Percentiles rank a stretch among this genome's conserved stretches.
Evolutionary conservation across 2,329 filamentous ascomycete species (phyloP).

Genomic region (Neurospora crassa): DNA sequence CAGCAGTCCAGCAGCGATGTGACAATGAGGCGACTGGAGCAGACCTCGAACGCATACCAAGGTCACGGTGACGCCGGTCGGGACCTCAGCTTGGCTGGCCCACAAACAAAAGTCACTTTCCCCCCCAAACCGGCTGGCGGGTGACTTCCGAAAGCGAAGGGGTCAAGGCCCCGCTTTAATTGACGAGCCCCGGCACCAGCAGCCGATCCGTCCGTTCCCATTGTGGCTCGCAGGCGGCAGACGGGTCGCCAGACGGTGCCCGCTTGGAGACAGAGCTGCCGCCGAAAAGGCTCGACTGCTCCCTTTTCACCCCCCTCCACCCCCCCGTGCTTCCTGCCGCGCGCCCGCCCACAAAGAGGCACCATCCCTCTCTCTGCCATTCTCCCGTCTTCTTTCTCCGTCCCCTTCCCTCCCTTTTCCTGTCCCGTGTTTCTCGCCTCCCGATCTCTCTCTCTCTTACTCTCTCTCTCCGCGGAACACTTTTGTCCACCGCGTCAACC

Average conservation of each 20-base stretch:
- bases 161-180: slow-evolving; percentile 15
- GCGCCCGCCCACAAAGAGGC: background rate
- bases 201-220: slow-evolving; percentile 21
- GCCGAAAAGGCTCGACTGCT: slow-evolving; percentile 14
- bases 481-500: slow-evolving; percentile 1
- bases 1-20: background rate
- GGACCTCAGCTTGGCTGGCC: background rate
- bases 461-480: slow-evolving; percentile 4
- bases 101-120: background rate
- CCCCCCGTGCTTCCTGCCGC: slow-evolving; percentile 1
- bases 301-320: slow-evolving; percentile 18
- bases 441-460: background rate
- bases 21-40: background rate
- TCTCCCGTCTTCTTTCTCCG: slow-evolving; percentile 7
- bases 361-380: slow-evolving; percentile 12
- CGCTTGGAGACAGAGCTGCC: slow-evolving; percentile 13
- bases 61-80: background rate
- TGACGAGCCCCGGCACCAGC: slow-evolving; percentile 20
- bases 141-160: slow-evolving; percentile 9
- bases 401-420: slow-evolving; percentile 8
- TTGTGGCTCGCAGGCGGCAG: slow-evolving; percentile 11
- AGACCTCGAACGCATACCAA: background rate
- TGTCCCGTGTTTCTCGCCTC: background rate
- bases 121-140: slow-evolving; percentile 2
- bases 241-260: background rate